Conservation (phyloP, 352 stramenopile species). For the Globisporangium echinulatum region DNA sequence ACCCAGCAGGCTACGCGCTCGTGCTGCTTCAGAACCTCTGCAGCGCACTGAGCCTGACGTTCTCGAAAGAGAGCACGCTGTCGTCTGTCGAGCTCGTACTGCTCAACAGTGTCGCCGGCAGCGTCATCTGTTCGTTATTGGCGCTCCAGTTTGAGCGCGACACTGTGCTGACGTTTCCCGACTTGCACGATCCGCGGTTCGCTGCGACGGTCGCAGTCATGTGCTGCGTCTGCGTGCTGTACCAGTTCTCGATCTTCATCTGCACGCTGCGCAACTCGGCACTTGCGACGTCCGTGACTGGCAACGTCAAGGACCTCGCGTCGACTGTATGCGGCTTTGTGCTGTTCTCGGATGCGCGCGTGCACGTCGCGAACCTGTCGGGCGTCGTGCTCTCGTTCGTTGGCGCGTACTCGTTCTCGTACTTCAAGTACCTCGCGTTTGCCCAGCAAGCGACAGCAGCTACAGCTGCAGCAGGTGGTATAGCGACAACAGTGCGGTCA, state of each 20-base stretch:
- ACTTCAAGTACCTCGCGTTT: constrained; percentile 53
- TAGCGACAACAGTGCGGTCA: too few species aligned
- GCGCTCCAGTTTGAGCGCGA: constrained; percentile 37
- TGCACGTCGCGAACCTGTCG: constrained; percentile 34
- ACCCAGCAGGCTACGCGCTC: constrained; percentile 42
- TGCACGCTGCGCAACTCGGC: constrained; percentile 65
- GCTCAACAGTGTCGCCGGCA: constrained; percentile 43
- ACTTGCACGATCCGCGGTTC: constrained; percentile 25
- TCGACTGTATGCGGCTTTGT: constrained; percentile 55
- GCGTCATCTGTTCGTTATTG: constrained; percentile 32
- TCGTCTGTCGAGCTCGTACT: constrained; percentile 46
- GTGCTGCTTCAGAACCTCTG: constrained; percentile 68
- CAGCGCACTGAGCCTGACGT: constrained; percentile 48
- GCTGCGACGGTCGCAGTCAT: constrained; percentile 24
- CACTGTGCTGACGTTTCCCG: constrained; percentile 24
- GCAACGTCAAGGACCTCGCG: constrained; percentile 69
- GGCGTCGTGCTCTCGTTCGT: constrained; percentile 62
- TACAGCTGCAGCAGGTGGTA: neutral
- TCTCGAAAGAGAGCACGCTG: constrained; percentile 60
- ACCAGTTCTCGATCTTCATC: constrained; percentile 67
- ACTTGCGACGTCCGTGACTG: constrained; percentile 66
- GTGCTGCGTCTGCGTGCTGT: constrained; percentile 62
- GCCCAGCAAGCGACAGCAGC: constrained; percentile 7
- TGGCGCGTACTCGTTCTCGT: constrained; percentile 69
- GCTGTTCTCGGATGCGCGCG: constrained; percentile 48